Evolutionary conservation across 306 rosid species (phyloP).

Genomic region (Datisca glomerata): DNA sequence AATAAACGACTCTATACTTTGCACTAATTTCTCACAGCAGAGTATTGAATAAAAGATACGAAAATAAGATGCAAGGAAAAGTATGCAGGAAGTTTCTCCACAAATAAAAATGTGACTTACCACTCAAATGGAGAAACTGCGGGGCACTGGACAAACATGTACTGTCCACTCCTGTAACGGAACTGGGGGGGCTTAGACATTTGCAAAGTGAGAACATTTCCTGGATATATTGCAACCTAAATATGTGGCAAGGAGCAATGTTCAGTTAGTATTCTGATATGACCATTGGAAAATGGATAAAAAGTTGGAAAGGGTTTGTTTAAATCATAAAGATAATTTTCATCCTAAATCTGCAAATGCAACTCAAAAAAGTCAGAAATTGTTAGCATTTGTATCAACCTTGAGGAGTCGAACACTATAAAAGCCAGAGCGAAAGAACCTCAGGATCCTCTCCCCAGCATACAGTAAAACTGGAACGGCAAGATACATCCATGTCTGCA

Average conservation of each 20-base stretch:
- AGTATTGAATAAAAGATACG: neutral
- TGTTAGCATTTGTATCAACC: slow-evolving; percentile 31
- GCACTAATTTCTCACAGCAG: neutral
- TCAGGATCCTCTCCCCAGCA: slow-evolving; percentile 85
- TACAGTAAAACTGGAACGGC: slow-evolving; percentile 76
- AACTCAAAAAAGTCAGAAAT: no score
- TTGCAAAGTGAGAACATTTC: slow-evolving; percentile 91
- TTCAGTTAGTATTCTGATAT: slow-evolving; percentile 2
- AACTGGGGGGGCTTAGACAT: slow-evolving; percentile 97
- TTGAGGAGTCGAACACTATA: slow-evolving; percentile 67
- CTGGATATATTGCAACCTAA: slow-evolving; percentile 95
- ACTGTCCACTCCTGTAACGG: slow-evolving; percentile 90
- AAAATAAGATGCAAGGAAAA: neutral
- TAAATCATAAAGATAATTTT: no score
- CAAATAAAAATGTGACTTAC: slow-evolving; percentile 22
- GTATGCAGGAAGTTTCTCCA: slow-evolving; percentile 1
- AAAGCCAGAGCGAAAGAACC: slow-evolving; percentile 84
- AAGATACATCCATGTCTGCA: slow-evolving; percentile 96
- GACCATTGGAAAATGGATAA: neutral
- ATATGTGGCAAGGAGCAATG: slow-evolving; percentile 2
- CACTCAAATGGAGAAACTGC: slow-evolving; percentile 96
- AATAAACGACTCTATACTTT: neutral
- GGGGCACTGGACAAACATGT: slow-evolving; percentile 99
- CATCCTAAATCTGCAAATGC: no score
- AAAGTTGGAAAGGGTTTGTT: neutral